Conservation (phyloP, 2,329 filamentous ascomycete genomes). For the Exophiala aquamarina region DNA sequence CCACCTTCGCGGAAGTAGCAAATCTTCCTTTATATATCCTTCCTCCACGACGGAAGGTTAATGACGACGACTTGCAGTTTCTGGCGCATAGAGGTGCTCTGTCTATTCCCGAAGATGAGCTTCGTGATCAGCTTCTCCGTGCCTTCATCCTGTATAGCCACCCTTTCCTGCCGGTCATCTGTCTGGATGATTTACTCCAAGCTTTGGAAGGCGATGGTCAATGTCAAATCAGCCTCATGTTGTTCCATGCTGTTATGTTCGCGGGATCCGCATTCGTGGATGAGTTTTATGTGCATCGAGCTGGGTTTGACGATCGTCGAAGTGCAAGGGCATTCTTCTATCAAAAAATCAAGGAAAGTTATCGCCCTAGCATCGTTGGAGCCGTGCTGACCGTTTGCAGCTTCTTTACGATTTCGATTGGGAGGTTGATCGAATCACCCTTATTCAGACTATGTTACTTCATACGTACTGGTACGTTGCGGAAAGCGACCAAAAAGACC, state of each 20-base stretch:
- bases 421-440: conserved; percentile 80
- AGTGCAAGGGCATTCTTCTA: conserved; percentile 75
- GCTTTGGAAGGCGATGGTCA: conserved; percentile 64
- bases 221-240: conserved; percentile 70
- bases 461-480: conserved; percentile 98
- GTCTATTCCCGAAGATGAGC: conserved; percentile 64
- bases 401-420: conserved; percentile 90
- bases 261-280: conserved; percentile 77
- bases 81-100: conserved; percentile 61
- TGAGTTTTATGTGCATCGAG: not conserved
- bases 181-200: conserved; percentile 28
- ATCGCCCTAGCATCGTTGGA: conserved; percentile 56
- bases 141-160: conserved; percentile 86
- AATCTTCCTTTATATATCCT: conserved; percentile 1
- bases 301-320: conserved; percentile 50
- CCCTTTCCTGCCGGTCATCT: conserved; percentile 87
- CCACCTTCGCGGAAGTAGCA: not conserved
- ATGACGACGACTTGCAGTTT: not conserved
- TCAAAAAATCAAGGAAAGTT: conserved; percentile 79
- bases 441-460: conserved; percentile 82
- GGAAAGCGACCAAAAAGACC: conserved; percentile 93
- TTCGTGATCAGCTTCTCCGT: conserved; percentile 78
- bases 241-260: conserved; percentile 95
- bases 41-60: not conserved
- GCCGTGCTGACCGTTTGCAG: conserved; percentile 73